A percentile compares a stretch with the other conserved stretches of the same genome.
These are phyloP conservation scores for Phragmites australis DNA, from an alignment of 176 grass and related monocot genomes.

Conservation along the genomic window DNA sequence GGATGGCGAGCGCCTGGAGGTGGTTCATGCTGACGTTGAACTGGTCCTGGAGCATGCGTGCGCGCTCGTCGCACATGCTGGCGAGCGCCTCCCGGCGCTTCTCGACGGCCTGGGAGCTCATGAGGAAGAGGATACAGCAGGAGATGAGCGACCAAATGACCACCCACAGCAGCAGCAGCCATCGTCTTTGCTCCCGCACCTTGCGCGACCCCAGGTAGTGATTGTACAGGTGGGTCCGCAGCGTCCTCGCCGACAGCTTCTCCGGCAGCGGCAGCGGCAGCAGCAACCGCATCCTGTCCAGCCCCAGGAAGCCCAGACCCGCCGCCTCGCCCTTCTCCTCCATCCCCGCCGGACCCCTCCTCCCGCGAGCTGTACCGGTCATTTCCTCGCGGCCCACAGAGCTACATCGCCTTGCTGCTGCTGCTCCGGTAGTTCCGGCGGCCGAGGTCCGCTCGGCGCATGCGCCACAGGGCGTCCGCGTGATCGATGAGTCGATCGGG, in stretches of 20 bases:
- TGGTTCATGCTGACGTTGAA: conserved; percentile 99
- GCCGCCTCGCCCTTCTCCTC: conserved; percentile 24
- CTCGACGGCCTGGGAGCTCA: conserved; percentile 42
- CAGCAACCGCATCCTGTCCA: conserved; percentile 36
- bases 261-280: conserved; percentile 40
- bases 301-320: conserved; percentile 40
- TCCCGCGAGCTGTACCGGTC: conserved; percentile 11
- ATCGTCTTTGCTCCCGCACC: conserved; percentile 41
- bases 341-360: conserved; percentile 20
- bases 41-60: conserved; percentile 98
- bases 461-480: conserved; percentile 12
- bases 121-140: conserved; percentile 23
- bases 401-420: conserved; percentile 12
- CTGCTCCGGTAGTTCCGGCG: not conserved
- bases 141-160: conserved; percentile 17
- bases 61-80: conserved; percentile 94
- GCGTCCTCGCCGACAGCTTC: conserved; percentile 51
- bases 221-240: conserved; percentile 52
- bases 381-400: not conserved
- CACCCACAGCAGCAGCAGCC: conserved; percentile 59
- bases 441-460: conserved; percentile 3
- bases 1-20: conserved; percentile 91
- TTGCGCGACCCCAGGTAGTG: conserved; percentile 51
- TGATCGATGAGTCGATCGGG: conserved; percentile 9
- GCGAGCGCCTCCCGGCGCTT: conserved; percentile 71